Evolutionary conservation across 352 stramenopile genomes (phyloP), one percentile per base, ranked within the genome.

Genomic region (Phytophthora ramorum): DNA sequence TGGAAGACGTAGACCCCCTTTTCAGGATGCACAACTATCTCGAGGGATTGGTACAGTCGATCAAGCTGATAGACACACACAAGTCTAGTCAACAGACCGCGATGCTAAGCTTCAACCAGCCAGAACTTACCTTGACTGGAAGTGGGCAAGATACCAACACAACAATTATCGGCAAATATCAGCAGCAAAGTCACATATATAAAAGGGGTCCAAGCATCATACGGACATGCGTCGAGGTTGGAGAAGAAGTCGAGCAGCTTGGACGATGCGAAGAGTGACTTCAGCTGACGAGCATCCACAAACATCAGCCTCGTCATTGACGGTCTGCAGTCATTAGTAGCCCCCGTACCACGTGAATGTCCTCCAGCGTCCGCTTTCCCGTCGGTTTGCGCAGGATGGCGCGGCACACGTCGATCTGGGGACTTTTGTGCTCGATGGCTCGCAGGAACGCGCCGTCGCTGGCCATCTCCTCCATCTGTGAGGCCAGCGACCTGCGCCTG

Each of bases 161-260:
- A 53, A 4, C 26, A 32, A 32, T 9, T 32, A 32, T 1, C 26
- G 46, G 13, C 44, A 19, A 26, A n/a, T 49, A 16, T 68, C 45
- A 54, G 46, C 43, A 26, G 9, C 13, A 34, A 8, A 1, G 2
- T 19, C n/a, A 17, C 19, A 7, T 20, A 22, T n/a, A 44, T 44
- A 32, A 40, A 40, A 48, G 16, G 38, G 41, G 43, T 61, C 45
- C 64, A 60, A 49, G 22, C 30, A 20, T 8, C 13, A 26, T 14
- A 84, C 81, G 41, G 60, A 93, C 83, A 91, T 40, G 81, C 78
- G 51, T 95, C 87, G 19, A 95, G 66, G 49, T 92, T 91, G 46
- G 83, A 78, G 64, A 92, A 95, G 63, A 93, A 92, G 38, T 91
- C 75, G 58, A 92, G 83, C 28, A 95, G 66, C 45, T 91, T 91